Percentiles rank a stretch among this genome's conserved stretches.
Conservation (phyloP, 2,329 filamentous ascomycete species). For the Beauveria australis region DNA sequence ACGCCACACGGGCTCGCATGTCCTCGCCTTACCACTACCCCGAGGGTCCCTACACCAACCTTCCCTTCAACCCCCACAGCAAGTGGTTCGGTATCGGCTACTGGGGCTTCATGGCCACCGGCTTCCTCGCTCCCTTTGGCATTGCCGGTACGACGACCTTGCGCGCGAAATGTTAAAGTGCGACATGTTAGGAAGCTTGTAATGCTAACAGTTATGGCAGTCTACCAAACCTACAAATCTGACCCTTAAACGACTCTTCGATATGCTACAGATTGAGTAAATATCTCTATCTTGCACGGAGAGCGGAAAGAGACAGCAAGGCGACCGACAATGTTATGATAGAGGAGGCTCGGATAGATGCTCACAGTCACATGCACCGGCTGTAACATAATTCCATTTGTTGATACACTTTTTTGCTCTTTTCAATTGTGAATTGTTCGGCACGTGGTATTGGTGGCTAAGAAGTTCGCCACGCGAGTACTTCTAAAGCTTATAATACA, state of each 20-base stretch:
- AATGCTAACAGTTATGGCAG: slow-evolving; percentile 26
- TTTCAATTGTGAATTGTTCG: background rate
- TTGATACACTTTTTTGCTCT: background rate
- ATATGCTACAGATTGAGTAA: background rate
- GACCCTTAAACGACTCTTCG: slow-evolving; percentile 22
- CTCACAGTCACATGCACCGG: slow-evolving; percentile 9
- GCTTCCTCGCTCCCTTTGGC: slow-evolving; percentile 55
- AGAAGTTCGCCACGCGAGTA: background rate
- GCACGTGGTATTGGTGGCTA: background rate
- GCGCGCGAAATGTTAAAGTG: background rate
- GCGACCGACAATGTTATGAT: slow-evolving; percentile 5
- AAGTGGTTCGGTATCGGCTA: slow-evolving; percentile 77
- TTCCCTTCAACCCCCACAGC: slow-evolving; percentile 94
- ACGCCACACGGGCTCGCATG: slow-evolving; percentile 77
- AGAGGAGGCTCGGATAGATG: slow-evolving; percentile 11
- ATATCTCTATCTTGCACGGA: background rate
- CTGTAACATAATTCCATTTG: slow-evolving; percentile 14
- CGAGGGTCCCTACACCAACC: slow-evolving; percentile 87
- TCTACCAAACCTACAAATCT: slow-evolving; percentile 38
- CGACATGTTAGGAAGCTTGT: background rate
- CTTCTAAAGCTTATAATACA: background rate
- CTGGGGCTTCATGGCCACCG: slow-evolving; percentile 59
- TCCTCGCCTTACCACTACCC: slow-evolving; percentile 96
- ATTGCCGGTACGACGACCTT: slow-evolving; percentile 43
- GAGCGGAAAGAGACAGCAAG: background rate